Base-by-base conservation (phyloP, 768 basidiomycete species). In the Leccinum barrowsii region DNA sequence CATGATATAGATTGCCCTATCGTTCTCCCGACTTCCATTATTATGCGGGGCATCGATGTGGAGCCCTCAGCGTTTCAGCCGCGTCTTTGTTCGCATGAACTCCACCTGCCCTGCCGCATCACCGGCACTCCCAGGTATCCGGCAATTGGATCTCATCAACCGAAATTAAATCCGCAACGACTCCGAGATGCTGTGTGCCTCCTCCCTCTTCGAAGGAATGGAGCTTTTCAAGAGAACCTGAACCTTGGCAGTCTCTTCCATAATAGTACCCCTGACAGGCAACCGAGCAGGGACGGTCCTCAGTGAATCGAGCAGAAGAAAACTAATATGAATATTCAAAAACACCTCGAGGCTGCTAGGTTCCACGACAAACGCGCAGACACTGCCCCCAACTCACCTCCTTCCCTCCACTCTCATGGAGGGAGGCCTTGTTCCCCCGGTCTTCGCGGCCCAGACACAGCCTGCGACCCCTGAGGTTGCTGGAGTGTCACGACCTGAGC, bases 401-500 rank as follows among this genome's bases (percentile, higher is more conserved):
- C 42, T 19, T 19, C 19, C n/a, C 42, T 44, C 11, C 1, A 10
- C 42, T 44, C 2, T 11, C 11, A 44, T 44, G 42, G 42, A 44
- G 5, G 19, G 19, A 5, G 40, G 7, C 5, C 40, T 2, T 17
- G 21, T 21, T 7, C 30, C 49, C 5, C 60, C 30, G 13, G 5
- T 35, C 2, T 44, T 56, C 22, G 44, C 22, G 2, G n/a, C 24
- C 7, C 48, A 54, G n/a, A 34, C 55, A 7, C 62, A 47, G 19
- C n/a, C 42, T 19, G n/a, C n/a, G n/a, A 42, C 40, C 40, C n/a
- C 28, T 44, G 47, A 52, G 49, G 32, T 24, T 10, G 2, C 24
- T 30, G 24, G n/a, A 19, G 5, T 19, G 10, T 4, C 32, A 5
- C 56, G 34, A 15, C 44, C 59, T 1, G 69, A 64, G 21, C 58